phyloP scores from a whole-genome alignment of 129 eudicot species.

The Tagetes erecta region DNA sequence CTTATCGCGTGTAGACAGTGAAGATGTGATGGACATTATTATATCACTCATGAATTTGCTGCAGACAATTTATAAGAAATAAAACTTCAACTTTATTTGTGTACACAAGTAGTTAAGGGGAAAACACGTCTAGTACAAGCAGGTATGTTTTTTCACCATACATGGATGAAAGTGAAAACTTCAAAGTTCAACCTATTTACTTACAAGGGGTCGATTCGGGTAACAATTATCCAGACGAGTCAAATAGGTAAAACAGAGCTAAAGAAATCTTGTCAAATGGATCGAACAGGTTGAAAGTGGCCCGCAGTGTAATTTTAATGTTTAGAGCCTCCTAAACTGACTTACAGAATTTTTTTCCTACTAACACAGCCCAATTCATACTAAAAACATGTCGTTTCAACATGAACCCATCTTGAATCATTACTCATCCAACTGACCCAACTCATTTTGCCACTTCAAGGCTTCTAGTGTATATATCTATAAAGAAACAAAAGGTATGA shows the following conservation, averaged over 20 bases:
- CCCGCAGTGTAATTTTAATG: neutral
- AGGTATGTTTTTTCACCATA: neutral
- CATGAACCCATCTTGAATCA: neutral
- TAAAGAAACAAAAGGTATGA: neutral
- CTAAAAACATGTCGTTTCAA: neutral
- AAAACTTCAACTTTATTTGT: conserved; percentile 5
- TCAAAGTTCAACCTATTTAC: neutral
- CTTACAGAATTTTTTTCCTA: neutral
- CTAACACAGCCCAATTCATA: neutral
- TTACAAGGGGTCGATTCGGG: neutral
- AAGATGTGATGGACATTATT: conserved; percentile 78
- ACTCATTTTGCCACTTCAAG: neutral
- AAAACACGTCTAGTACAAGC: neutral
- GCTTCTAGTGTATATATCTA: neutral
- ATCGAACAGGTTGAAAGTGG: neutral
- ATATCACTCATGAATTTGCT: conserved; percentile 90
- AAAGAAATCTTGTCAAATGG: neutral
- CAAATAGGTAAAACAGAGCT: neutral
- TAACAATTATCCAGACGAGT: neutral
- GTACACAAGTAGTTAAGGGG: neutral
- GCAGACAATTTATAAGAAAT: conserved; percentile 26
- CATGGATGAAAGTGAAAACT: neutral
- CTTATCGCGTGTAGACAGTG: conserved; percentile 74
- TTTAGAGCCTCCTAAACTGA: neutral
- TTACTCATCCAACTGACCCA: neutral